Conservation (phyloP, 495 filamentous ascomycete species). For the Elaphomyces granulatus region DNA sequence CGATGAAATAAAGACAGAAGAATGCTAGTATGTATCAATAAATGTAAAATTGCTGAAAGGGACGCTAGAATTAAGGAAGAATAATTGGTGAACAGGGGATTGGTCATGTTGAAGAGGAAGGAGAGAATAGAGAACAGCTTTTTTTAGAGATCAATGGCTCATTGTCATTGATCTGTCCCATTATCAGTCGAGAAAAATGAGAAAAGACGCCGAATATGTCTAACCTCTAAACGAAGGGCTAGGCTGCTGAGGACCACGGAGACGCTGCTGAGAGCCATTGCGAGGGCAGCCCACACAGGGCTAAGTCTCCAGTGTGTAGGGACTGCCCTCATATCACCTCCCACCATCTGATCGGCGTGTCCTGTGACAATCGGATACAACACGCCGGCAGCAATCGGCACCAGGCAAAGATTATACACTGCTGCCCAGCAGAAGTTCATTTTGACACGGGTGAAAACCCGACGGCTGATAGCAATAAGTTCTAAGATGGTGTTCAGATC, state of each 20-base stretch:
- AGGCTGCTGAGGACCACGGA: slow-evolving; percentile 52
- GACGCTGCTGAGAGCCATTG: slow-evolving; percentile 61
- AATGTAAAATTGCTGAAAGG: too few species aligned
- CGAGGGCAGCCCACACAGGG: slow-evolving; percentile 59
- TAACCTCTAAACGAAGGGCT: slow-evolving; percentile 33
- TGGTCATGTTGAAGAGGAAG: too few species aligned
- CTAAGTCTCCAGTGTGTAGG: slow-evolving; percentile 28
- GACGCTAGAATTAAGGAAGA: too few species aligned
- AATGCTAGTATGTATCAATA: too few species aligned
- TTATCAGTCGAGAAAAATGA: too few species aligned
- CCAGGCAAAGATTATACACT: slow-evolving; percentile 63
- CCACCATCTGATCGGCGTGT: slow-evolving; percentile 26
- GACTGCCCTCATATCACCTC: slow-evolving; percentile 5
- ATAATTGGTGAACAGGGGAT: too few species aligned
- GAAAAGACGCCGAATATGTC: slow-evolving; percentile 21
- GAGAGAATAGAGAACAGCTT: too few species aligned
- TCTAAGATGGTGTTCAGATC: slow-evolving; percentile 56
- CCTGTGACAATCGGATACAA: slow-evolving; percentile 51
- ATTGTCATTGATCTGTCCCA: too few species aligned
- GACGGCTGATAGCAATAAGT: slow-evolving; percentile 52
- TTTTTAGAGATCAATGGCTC: too few species aligned
- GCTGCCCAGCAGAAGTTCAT: slow-evolving; percentile 84
- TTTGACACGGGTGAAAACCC: slow-evolving; percentile 64
- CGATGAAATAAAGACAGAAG: too few species aligned
- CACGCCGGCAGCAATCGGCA: slow-evolving; percentile 76